phyloP scores from a whole-genome alignment of 306 rosid species.

The Prunus armeniaca region DNA sequence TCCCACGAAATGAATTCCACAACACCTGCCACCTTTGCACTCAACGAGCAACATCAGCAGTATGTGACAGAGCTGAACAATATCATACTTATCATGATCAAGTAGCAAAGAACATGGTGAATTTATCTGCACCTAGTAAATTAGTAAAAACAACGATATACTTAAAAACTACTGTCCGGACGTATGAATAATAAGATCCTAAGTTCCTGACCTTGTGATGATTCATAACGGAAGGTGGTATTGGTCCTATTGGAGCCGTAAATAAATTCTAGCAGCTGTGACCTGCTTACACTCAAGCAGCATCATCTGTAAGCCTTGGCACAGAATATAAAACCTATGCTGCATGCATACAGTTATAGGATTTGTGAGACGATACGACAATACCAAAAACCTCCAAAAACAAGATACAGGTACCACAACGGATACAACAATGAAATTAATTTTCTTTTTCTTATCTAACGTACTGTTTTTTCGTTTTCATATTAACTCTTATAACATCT shows the following conservation, averaged over 20 bases:
- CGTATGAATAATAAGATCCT: not conserved
- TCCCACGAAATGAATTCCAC: not conserved
- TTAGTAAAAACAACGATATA: not conserved
- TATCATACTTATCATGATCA: not conserved
- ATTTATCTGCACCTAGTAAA: not conserved
- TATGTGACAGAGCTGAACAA: not conserved
- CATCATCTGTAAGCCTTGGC: not conserved
- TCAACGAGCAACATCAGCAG: not conserved
- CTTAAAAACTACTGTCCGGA: not conserved
- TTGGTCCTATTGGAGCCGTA: not conserved
- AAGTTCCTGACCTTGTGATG: conserved; percentile 5
- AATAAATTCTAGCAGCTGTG: not conserved
- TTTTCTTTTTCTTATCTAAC: not conserved
- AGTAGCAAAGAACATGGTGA: not conserved
- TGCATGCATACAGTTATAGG: not conserved
- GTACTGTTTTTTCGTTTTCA: not conserved
- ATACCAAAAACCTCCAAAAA: not conserved
- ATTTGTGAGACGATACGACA: not conserved
- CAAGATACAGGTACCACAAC: not conserved
- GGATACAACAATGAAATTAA: not conserved
- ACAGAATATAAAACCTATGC: not conserved
- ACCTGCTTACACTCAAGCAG: not conserved
- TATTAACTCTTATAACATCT: not conserved
- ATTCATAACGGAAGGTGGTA: not conserved
- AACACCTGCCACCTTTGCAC: not conserved